A percentile compares a stretch with the other conserved stretches of the same genome.
Conservation (phyloP, 495 filamentous ascomycete genomes). For the Xylaria palmicola region DNA sequence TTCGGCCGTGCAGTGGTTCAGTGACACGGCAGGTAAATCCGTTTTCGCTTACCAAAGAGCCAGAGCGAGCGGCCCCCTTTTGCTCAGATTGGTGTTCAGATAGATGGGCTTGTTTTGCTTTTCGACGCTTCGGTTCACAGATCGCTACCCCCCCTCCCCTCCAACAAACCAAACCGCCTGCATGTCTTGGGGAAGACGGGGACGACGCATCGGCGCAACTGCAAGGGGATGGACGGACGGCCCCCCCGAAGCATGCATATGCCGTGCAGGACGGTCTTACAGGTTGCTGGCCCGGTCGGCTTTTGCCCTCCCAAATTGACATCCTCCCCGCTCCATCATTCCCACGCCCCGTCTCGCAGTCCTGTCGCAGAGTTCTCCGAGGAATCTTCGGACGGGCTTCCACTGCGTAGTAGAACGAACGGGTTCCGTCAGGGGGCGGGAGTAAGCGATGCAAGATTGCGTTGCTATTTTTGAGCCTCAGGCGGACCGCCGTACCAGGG, state of each 20-base stretch:
- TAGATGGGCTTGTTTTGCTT: neutral
- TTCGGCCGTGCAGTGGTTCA: conserved; percentile 1
- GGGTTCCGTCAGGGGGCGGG: conserved; percentile 1
- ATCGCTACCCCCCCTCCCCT: neutral
- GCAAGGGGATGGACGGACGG: conserved; percentile 6
- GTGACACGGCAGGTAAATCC: conserved; percentile 16
- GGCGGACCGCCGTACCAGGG: neutral
- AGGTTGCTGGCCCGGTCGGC: conserved; percentile 1
- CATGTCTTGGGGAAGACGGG: neutral
- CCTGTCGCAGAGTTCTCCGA: neutral
- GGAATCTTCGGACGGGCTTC: conserved; percentile 11
- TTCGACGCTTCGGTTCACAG: neutral
- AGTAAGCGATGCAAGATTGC: conserved; percentile 15
- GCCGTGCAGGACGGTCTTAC: conserved; percentile 2
- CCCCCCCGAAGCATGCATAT: conserved; percentile 4
- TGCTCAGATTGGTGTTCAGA: neutral
- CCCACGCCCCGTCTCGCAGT: neutral
- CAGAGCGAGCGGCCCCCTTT: neutral
- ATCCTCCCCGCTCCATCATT: too few species aligned
- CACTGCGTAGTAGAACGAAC: neutral
- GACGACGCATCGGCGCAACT: neutral
- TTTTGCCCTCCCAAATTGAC: too few species aligned
- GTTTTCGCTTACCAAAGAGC: neutral
- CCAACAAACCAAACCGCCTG: neutral
- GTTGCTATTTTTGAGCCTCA: conserved; percentile 17